Evolutionary conservation across 768 basidiomycete species (phyloP), one percentile per base, ranked within the genome.

Genomic region (Clitopilus passeckerianus): DNA sequence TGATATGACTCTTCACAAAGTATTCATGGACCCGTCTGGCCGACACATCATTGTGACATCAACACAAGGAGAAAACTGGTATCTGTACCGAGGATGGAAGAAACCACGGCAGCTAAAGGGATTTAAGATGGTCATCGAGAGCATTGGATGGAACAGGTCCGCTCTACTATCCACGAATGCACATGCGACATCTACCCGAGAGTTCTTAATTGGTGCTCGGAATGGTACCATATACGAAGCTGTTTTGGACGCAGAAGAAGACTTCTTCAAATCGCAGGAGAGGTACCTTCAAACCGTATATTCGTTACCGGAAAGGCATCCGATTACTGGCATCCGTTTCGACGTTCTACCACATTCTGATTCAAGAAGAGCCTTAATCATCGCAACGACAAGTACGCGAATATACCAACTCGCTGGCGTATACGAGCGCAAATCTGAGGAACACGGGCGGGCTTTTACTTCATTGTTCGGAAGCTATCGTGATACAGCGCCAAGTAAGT

Each of bases 1-100:
- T n/a, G 90, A 93, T 61, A 83, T 92, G 77, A 77, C 81, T 7
- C 85, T 98, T 53, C 75, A 89, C 76, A 89, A 89, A 68, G 73
- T 98, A 56, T 98, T 95, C 74, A 84, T 91, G 69, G 95, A 98
- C 71, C 95, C 95, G 14, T 90, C 94, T 0, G 95, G 95, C 4
- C 81, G 91, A 34, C 97, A 98, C 74, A 83, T 96, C 54, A 73
- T 98, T 43, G 80, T 96, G 57, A 91, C 93, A 0, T 95, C 94
- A 8, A 77, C 76, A 12, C 86, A 93, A 66, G 94, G 94, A 55
- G 95, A 99, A 69, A 95, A 93, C 61, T 98, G 91, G 87, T 98
- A 98, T 69, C 75, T 95, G 3, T 94, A 86, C 67, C 80, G 83
- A 57, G 80, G 83, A 8, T 89, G 88, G 85, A 90, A 90, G 76